Conservation (phyloP, 805 yeast genomes). For the Candida sakaeoensis region DNA sequence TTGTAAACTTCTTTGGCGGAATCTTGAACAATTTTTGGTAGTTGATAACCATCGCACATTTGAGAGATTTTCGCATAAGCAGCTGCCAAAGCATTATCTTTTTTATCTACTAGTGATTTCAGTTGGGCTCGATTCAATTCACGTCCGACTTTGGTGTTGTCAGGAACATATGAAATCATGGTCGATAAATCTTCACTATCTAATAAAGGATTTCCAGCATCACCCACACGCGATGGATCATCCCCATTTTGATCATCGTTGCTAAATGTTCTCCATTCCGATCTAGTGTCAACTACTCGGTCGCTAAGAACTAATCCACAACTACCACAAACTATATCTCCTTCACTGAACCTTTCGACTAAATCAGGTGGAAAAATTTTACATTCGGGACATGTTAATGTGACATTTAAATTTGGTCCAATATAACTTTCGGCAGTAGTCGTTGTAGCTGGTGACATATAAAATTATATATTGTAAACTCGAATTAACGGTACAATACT, state of each 20-base stretch:
- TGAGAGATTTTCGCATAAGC: slow-evolving; percentile 90
- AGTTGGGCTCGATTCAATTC: slow-evolving; percentile 90
- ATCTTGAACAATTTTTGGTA: slow-evolving; percentile 93
- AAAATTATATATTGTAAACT: slow-evolving; percentile 10
- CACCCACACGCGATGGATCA: slow-evolving; percentile 99
- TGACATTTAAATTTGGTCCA: slow-evolving; percentile 85
- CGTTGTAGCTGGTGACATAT: slow-evolving; percentile 5
- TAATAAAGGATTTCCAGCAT: slow-evolving; percentile 86
- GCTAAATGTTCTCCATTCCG: slow-evolving; percentile 98
- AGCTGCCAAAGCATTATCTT: slow-evolving; percentile 80
- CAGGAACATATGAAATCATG: slow-evolving; percentile 82
- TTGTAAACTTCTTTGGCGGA: slow-evolving; percentile 97
- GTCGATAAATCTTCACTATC: slow-evolving; percentile 92
- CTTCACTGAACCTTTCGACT: slow-evolving; percentile 92
- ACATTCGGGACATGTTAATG: slow-evolving; percentile 93
- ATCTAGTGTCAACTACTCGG: slow-evolving; percentile 87
- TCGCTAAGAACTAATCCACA: slow-evolving; percentile 94
- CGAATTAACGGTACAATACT: slow-evolving; percentile 12
- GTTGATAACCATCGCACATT: slow-evolving; percentile 94
- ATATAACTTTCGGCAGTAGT: slow-evolving; percentile 1
- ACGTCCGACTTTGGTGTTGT: slow-evolving; percentile 80
- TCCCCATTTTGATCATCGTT: slow-evolving; percentile 98
- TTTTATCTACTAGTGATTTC: slow-evolving; percentile 77
- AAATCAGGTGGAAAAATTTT: slow-evolving; percentile 93
- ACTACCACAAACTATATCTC: slow-evolving; percentile 96